These are phyloP conservation scores for Gloeophyllum trabeum DNA, from an alignment of 768 basidiomycete genomes.

Conservation along the genomic window DNA sequence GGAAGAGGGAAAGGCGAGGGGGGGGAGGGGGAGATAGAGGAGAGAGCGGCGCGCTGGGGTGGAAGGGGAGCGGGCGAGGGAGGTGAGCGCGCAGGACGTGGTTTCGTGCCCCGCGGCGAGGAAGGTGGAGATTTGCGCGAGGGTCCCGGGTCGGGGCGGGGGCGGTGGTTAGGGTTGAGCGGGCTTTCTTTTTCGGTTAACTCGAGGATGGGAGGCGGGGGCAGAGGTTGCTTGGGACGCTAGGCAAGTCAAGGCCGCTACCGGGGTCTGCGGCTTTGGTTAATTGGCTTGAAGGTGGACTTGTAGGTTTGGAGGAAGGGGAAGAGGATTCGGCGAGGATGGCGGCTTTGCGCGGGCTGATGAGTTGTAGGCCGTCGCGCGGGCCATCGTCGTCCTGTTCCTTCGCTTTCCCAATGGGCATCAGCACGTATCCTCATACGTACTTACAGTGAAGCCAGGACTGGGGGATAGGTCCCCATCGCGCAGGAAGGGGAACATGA, in stretches of 20 bases:
- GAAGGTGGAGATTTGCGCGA: conserved; percentile 56
- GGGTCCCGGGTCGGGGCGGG: conserved; percentile 31
- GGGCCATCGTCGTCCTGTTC: no score
- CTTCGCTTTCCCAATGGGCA: no score
- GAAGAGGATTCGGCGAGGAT: conserved; percentile 17
- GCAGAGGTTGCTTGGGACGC: no score
- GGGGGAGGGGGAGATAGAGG: background rate
- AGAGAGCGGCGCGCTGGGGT: background rate
- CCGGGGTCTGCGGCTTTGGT: no score
- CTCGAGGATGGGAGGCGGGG: background rate
- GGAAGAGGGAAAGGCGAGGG: background rate
- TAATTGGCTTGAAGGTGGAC: background rate
- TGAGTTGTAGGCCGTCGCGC: conserved; percentile 25
- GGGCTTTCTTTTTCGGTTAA: conserved; percentile 26
- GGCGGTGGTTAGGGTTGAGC: conserved; percentile 40
- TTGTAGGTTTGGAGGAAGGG: conserved; percentile 6
- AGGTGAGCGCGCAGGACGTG: conserved; percentile 42
- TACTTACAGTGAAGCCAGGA: background rate
- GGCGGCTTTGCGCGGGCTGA: conserved; percentile 34
- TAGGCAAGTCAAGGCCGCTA: no score
- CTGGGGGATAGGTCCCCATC: no score
- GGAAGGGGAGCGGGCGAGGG: conserved; percentile 25
- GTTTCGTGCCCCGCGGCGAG: conserved; percentile 60
- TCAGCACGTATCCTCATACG: no score
- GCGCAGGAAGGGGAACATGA: conserved; percentile 43